Evolutionary conservation across 2,329 filamentous ascomycete genomes (phyloP).

Genomic region (Chrysoporthe austroafricana): DNA sequence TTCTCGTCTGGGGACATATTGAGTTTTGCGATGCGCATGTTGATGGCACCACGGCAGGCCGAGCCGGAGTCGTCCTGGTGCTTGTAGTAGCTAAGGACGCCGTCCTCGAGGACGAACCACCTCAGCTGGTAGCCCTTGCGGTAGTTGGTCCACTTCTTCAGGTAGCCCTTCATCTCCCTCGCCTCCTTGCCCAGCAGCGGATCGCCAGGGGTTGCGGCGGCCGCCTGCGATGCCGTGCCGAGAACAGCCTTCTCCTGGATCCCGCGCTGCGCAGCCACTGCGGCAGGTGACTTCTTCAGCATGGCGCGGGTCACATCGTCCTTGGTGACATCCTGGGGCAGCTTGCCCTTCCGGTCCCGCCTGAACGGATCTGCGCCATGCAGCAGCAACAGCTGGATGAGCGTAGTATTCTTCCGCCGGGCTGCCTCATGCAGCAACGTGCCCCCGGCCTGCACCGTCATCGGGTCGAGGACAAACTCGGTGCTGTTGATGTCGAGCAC

Average conservation of each 20-base stretch:
- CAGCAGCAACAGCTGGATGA: constrained; percentile 88
- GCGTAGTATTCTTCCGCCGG: constrained; percentile 79
- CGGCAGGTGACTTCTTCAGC: constrained; percentile 91
- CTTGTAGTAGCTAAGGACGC: constrained; percentile 98
- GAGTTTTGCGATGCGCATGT: constrained; percentile 94
- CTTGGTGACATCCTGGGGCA: constrained; percentile 95
- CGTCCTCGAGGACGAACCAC: constrained; percentile 98
- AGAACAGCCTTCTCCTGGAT: constrained; percentile 98
- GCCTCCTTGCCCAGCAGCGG: constrained; percentile 79
- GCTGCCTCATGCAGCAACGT: constrained; percentile 93
- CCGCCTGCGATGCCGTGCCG: constrained; percentile 64
- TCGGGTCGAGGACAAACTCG: constrained; percentile 81
- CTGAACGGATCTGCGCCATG: constrained; percentile 97
- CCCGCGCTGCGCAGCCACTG: constrained; percentile 88
- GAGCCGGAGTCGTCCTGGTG: constrained; percentile 97
- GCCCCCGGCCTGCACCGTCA: constrained; percentile 80
- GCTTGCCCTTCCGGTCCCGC: constrained; percentile 90
- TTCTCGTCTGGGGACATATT: constrained; percentile 98
- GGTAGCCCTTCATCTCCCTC: constrained; percentile 95
- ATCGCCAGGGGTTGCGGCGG: constrained; percentile 58
- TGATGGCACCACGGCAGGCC: constrained; percentile 95
- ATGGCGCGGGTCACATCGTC: constrained; percentile 88
- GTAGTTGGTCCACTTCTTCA: constrained; percentile 99
- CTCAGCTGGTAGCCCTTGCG: constrained; percentile 94
- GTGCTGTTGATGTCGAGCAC: constrained; percentile 90